phyloP scores from a whole-genome alignment of 805 yeast species.

The Candida pini region DNA sequence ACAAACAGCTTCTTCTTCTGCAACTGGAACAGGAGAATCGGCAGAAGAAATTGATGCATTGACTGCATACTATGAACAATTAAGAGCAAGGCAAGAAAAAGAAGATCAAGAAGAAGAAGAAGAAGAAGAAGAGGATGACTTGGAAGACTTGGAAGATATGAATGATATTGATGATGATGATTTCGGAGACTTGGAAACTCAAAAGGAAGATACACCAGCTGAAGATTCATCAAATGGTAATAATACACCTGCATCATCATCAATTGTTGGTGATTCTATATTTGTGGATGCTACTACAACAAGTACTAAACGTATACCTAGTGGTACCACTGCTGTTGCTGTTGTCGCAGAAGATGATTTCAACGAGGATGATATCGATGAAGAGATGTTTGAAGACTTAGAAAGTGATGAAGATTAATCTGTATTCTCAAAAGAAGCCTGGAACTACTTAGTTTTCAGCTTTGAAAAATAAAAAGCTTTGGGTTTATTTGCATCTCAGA shows the following conservation, averaged over 20 bases:
- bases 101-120: conserved; percentile 57
- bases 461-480: no score
- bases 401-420: conserved; percentile 17
- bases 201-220: conserved; percentile 12
- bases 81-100: conserved; percentile 62
- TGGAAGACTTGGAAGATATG: conserved; percentile 37
- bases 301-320: neutral
- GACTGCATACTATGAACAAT: conserved; percentile 69
- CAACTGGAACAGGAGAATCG: conserved; percentile 35
- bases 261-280: no score
- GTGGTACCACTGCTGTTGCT: neutral
- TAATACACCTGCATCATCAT: neutral
- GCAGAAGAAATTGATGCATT: conserved; percentile 67
- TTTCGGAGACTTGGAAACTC: conserved; percentile 19
- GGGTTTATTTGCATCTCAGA: no score
- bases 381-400: conserved; percentile 26
- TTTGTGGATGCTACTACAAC: no score
- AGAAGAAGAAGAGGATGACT: conserved; percentile 37
- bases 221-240: conserved; percentile 4
- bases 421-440: no score
- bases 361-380: conserved; percentile 27
- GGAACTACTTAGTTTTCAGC: no score
- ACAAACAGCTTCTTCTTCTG: conserved; percentile 2
- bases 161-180: conserved; percentile 26
- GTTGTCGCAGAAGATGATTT: conserved; percentile 21